Evolutionary conservation across 371 early-diverging fungal species (phyloP), one percentile per base, ranked within the genome.

Genomic region (Rhizopus delemar): DNA sequence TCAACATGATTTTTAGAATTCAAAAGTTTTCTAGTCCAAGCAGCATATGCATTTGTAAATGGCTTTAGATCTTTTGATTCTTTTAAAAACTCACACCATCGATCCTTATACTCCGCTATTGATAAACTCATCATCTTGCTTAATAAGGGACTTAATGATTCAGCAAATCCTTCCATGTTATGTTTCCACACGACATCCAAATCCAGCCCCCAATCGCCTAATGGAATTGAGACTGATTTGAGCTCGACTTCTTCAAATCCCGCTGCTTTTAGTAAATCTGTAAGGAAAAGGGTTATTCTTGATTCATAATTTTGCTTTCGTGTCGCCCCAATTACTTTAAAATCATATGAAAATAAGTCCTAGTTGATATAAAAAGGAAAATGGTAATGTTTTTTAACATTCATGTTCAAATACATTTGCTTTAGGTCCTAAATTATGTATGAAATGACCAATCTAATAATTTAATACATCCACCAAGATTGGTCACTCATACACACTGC

Each of bases 391-490:
- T 39, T 38, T 34, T 48, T 56, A 51, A 62, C 67, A 34, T 22
- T 54, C 15, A 5, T 50, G 39, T 46, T 58, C 59, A 51, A 55
- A 61, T 49, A 50, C 32, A 36, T 38, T 57, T 8, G 58, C 60
- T 16, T 60, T 36, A 35, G 57, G 54, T 11, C 60, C 61, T 29
- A 61, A 34, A 41, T 57, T 56, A 11, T 43, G 36, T 8, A 58
- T 54, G 22, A 43, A 51, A 41, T 69, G 59, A 41, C 65, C 69
- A 8, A 65, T 61, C 79, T 22, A 77, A 55, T 31, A 81, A 45
- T 45, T 79, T 73, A 9, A 78, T 57, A 38, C 57, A 65, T 28
- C 73, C 73, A 16, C 70, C 73, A 9, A 67, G 69, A 28, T 69
- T 64, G 6, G 67, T 59, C 5, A 69, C 70, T 22, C 69, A 59